Base-by-base conservation (phyloP, 805 yeast genomes). In the Tetrapisispora phaffii region DNA sequence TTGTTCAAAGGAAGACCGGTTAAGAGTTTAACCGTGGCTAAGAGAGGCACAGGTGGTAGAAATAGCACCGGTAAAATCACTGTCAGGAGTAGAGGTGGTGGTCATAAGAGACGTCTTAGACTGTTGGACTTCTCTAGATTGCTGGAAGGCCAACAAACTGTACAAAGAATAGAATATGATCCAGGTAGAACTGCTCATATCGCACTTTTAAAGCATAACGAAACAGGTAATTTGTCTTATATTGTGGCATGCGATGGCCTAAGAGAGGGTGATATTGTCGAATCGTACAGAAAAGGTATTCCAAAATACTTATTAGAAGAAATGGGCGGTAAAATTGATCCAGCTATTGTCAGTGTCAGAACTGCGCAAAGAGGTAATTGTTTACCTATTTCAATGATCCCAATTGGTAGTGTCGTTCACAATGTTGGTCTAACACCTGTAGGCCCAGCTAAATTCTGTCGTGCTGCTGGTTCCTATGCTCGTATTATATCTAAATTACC, bases 41-140 rank as follows among this genome's bases (percentile, higher is more conserved):
- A 76, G 58, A 76, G 80, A 58, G 75, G 77, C 45, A 78, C 80
- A 40, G 83, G 95, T 44, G 98, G 98, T 52, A 81, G 98, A 70
- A 89, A 90, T 65, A 73, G 83, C 65, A 71, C 83, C 4, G 98
- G 98, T 53, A 75, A 77, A 54, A 86, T 93, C 57, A 87, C 96
- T 4, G 83, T 86, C 39, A 79, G 98, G 62, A 96, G 93, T 65
- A 79, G 94, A 65, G 98, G 97, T 63, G 98, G 98, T 57, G 97
- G 97, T 31, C 93, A 85, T 63, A 85, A 85, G 65, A 81, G 90
- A 59, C 79, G 98, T 66, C 74, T 85, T 34, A 77, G 98, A 57
- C 63, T 85, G 29, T 74, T 93, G 20, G 98, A 93, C 66, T 81
- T 80, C 57, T 68, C 72, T 55, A 76, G 98, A 59, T 57, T 63